These are phyloP conservation scores for Blepharisma undulans DNA, from an alignment of 169 alveolate species.

Conservation along the genomic window DNA sequence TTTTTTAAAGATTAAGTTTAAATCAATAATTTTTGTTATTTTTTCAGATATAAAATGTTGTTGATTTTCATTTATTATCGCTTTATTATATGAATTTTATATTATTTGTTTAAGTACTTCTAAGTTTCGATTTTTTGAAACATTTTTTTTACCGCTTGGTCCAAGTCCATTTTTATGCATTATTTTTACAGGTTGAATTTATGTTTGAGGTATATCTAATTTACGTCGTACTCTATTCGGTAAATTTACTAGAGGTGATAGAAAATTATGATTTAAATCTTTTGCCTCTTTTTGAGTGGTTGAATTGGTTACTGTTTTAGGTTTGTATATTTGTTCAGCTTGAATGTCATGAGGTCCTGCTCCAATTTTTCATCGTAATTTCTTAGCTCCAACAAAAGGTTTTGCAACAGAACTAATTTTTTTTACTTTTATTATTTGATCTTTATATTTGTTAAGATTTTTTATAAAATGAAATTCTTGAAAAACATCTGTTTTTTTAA, in stretches of 20 bases:
- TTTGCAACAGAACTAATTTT: neutral
- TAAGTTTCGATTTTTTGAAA: neutral
- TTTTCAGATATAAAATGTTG: neutral
- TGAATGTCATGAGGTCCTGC: conserved; percentile 34
- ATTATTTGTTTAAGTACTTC: neutral
- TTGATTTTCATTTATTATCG: neutral
- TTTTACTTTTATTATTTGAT: conserved; percentile 19
- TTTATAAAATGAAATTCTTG: conserved; percentile 14
- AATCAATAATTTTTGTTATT: neutral
- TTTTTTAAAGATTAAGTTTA: neutral
- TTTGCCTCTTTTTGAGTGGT: conserved; percentile 17
- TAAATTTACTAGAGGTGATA: conserved; percentile 25
- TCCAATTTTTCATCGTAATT: neutral
- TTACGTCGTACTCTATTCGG: conserved; percentile 24
- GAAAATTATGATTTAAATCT: conserved; percentile 18
- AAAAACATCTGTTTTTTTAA: neutral
- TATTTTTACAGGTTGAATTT: neutral
- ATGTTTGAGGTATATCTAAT: conserved; percentile 13
- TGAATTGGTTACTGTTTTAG: neutral
- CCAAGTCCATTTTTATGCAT: neutral
- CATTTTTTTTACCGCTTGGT: neutral
- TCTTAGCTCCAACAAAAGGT: neutral
- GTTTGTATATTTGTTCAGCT: neutral
- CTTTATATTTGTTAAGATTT: conserved; percentile 17
- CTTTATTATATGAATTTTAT: conserved; percentile 10